Percentiles rank a stretch among this genome's conserved stretches.
phyloP scores from a whole-genome alignment of 495 filamentous ascomycete genomes.

The Penicillium herquei region DNA sequence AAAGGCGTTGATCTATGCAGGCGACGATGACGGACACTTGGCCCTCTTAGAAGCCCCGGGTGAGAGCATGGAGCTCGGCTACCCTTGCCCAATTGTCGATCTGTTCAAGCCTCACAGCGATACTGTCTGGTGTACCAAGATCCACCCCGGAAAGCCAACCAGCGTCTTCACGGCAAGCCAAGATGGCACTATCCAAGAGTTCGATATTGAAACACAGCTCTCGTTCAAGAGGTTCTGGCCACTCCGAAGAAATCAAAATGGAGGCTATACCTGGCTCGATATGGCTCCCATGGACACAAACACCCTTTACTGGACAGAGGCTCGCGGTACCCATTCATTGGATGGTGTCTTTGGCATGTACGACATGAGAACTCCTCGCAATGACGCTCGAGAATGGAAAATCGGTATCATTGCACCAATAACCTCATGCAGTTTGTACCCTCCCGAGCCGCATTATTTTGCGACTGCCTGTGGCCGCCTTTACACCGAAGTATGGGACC shows the following conservation, averaged over 20 bases:
- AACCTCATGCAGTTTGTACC: slow-evolving; percentile 75
- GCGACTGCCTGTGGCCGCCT: slow-evolving; percentile 67
- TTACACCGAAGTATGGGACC: slow-evolving; percentile 90
- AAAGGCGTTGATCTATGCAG: slow-evolving; percentile 90
- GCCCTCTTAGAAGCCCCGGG: slow-evolving; percentile 22
- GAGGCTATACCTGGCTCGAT: slow-evolving; percentile 79
- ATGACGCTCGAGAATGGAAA: slow-evolving; percentile 70
- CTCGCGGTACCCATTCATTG: slow-evolving; percentile 56
- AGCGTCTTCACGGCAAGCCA: slow-evolving; percentile 84
- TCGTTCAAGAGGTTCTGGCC: slow-evolving; percentile 80
- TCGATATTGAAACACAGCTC: slow-evolving; percentile 77
- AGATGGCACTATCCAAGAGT: slow-evolving; percentile 84
- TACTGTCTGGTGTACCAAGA: slow-evolving; percentile 80
- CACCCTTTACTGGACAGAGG: slow-evolving; percentile 70
- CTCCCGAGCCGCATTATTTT: slow-evolving; percentile 72
- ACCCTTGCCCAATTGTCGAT: too few species aligned
- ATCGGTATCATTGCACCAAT: slow-evolving; percentile 55
- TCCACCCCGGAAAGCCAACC: slow-evolving; percentile 66
- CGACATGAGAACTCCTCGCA: slow-evolving; percentile 63
- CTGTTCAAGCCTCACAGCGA: slow-evolving; percentile 78
- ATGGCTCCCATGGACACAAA: slow-evolving; percentile 69
- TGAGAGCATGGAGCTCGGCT: too few species aligned
- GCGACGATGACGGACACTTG: slow-evolving; percentile 90
- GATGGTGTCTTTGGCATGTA: slow-evolving; percentile 75
- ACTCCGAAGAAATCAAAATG: slow-evolving; percentile 50